Evolutionary conservation across 768 basidiomycete genomes (phyloP).

Genomic region (Podaxis pistillaris): DNA sequence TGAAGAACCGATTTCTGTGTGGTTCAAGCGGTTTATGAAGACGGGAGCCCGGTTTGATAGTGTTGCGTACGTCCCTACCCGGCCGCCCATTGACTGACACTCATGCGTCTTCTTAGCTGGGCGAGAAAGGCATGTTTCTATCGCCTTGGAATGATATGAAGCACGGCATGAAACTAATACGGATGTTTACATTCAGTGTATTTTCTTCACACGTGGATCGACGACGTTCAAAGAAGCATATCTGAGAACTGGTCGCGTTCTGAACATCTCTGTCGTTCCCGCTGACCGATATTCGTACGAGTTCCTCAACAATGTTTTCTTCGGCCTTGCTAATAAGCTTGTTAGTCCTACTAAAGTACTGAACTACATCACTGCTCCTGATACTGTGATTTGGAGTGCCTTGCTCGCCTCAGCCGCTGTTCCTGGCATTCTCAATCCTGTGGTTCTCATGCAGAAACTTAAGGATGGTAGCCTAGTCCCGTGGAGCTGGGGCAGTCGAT

Average conservation of each 20-base stretch:
- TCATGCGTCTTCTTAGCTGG: slow-evolving; percentile 50
- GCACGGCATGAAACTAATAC: not conserved
- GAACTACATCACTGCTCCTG: slow-evolving; percentile 95
- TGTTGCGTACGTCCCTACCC: slow-evolving; percentile 38
- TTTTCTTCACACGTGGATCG: slow-evolving; percentile 90
- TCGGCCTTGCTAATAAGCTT: slow-evolving; percentile 10
- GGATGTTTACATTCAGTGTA: slow-evolving; percentile 43
- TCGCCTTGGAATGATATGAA: not conserved
- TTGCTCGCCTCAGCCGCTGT: slow-evolving; percentile 90
- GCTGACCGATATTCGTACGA: slow-evolving; percentile 82
- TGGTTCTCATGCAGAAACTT: slow-evolving; percentile 92
- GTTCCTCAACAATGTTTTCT: slow-evolving; percentile 17
- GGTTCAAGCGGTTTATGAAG: slow-evolving; percentile 70
- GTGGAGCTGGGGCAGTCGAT: slow-evolving; percentile 94
- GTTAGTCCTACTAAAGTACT: slow-evolving; percentile 88
- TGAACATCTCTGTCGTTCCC: slow-evolving; percentile 93
- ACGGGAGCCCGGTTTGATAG: slow-evolving; percentile 97
- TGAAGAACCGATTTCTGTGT: slow-evolving; percentile 70
- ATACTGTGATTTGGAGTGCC: slow-evolving; percentile 82
- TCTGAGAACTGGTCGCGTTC: slow-evolving; percentile 83
- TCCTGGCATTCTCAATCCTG: slow-evolving; percentile 93
- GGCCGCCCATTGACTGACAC: not conserved
- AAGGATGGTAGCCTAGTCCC: slow-evolving; percentile 77
- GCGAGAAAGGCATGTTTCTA: slow-evolving; percentile 69
- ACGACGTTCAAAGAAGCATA: slow-evolving; percentile 97